These are phyloP conservation scores for Saxophila tyrrhenica DNA, from an alignment of 495 filamentous ascomycete genomes.

Conservation along the genomic window DNA sequence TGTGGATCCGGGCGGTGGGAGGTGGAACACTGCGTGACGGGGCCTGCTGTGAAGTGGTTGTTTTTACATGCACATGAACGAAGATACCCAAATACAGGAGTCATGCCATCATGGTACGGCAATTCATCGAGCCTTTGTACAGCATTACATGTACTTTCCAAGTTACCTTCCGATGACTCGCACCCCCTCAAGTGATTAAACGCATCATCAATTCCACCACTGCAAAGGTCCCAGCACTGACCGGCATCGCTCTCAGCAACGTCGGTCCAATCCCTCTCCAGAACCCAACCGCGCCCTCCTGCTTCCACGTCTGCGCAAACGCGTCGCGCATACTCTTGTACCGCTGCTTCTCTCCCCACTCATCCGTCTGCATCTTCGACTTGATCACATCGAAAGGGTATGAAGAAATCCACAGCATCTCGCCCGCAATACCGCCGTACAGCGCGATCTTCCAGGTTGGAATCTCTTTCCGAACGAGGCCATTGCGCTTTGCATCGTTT, in stretches of 20 bases:
- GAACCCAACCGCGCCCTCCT: slow-evolving; percentile 73
- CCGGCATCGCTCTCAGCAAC: slow-evolving; percentile 89
- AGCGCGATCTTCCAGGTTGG: slow-evolving; percentile 74
- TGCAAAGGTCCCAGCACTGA: slow-evolving; percentile 91
- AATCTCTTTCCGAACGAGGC: slow-evolving; percentile 61
- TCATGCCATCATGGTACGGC: too few relatives aligned
- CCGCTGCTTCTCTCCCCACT: slow-evolving; percentile 53
- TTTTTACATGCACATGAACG: too few relatives aligned
- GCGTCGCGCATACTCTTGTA: slow-evolving; percentile 82
- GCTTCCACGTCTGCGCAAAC: slow-evolving; percentile 68
- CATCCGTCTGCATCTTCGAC: slow-evolving; percentile 99
- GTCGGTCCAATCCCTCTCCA: slow-evolving; percentile 97
- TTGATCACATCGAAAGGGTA: slow-evolving; percentile 97
- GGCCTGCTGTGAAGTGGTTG: too few relatives aligned
- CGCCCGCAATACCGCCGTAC: slow-evolving; percentile 88
- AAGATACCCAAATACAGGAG: too few relatives aligned
- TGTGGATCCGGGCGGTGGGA: too few relatives aligned
- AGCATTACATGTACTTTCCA: too few relatives aligned
- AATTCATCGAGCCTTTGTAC: too few relatives aligned
- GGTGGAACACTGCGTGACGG: too few relatives aligned
- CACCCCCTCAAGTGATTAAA: slow-evolving; percentile 4
- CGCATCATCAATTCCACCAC: slow-evolving; percentile 26
- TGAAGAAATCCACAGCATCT: slow-evolving; percentile 81
- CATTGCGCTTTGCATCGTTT: slow-evolving; percentile 63
- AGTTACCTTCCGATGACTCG: too few relatives aligned